phyloP scores from a whole-genome alignment of 2,329 filamentous ascomycete species.

The Falciphora oryzae region DNA sequence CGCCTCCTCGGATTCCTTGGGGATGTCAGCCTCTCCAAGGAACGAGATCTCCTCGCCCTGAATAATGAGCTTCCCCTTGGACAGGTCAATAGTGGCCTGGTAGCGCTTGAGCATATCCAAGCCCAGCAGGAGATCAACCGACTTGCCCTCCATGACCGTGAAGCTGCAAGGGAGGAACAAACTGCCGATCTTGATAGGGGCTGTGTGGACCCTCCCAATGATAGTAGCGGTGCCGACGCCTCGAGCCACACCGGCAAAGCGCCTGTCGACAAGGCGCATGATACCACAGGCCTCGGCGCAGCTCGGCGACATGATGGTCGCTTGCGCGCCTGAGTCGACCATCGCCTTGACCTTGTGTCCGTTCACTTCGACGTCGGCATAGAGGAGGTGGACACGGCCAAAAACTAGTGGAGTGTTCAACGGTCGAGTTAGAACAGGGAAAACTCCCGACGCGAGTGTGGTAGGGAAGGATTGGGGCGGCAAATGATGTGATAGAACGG shows the following conservation, averaged over 20 bases:
- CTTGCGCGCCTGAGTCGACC: conserved; percentile 94
- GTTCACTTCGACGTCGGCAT: conserved; percentile 94
- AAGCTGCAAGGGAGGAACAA: conserved; percentile 90
- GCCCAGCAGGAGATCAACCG: conserved; percentile 86
- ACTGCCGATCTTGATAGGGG: conserved; percentile 87
- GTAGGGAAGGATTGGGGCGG: neutral
- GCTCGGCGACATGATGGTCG: conserved; percentile 95
- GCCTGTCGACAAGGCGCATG: conserved; percentile 89
- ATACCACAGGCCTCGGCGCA: conserved; percentile 92
- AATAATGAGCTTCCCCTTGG: conserved; percentile 79
- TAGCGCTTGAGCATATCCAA: conserved; percentile 97
- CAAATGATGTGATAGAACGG: neutral
- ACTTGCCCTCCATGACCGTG: conserved; percentile 98
- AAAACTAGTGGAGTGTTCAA: conserved; percentile 57
- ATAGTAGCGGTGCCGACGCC: conserved; percentile 94
- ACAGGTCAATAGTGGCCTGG: conserved; percentile 86
- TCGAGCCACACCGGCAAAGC: conserved; percentile 85
- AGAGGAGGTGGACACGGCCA: conserved; percentile 90
- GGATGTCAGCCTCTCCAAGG: conserved; percentile 87
- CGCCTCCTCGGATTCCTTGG: conserved; percentile 71
- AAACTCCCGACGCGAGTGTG: neutral
- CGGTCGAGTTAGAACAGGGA: conserved; percentile 10
- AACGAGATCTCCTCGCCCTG: conserved; percentile 85
- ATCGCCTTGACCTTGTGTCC: conserved; percentile 88
- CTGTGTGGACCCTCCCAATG: conserved; percentile 89